Conservation (phyloP, 2,329 filamentous ascomycete species). For the Trichoderma semiorbis region DNA sequence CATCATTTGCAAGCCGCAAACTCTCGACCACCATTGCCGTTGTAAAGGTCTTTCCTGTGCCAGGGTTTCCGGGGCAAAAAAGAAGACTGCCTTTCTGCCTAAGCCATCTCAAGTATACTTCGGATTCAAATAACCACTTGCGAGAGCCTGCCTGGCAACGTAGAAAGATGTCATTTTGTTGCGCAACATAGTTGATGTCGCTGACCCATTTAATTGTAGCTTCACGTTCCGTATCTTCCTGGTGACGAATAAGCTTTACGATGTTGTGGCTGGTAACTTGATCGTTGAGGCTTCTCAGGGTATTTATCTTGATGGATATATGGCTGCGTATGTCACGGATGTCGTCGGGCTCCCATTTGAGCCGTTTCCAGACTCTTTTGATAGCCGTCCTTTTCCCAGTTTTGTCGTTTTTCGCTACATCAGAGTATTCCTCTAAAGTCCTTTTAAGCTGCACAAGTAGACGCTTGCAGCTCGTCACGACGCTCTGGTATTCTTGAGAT, state of each 20-base stretch:
- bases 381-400: not conserved
- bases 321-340: not conserved
- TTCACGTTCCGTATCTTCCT: not conserved
- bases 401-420: accelerated
- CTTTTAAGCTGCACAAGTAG: not conserved
- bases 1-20: not conserved
- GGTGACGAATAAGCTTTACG: not conserved
- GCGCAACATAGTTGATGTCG: not conserved
- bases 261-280: not conserved
- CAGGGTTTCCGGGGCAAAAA: not conserved
- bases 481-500: not conserved
- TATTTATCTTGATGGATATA: not conserved
- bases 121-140: not conserved
- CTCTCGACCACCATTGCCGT: not conserved
- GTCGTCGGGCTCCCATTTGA: not conserved
- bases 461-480: not conserved
- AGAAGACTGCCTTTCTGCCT: not conserved
- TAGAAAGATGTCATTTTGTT: not conserved
- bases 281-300: not conserved
- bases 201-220: not conserved
- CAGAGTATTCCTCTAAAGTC: not conserved
- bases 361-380: not conserved
- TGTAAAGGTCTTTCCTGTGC: not conserved
- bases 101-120: not conserved
- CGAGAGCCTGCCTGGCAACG: not conserved